Base-by-base conservation (phyloP, 1,139 yeast species). In the Cylindricascospora bacillispora region DNA sequence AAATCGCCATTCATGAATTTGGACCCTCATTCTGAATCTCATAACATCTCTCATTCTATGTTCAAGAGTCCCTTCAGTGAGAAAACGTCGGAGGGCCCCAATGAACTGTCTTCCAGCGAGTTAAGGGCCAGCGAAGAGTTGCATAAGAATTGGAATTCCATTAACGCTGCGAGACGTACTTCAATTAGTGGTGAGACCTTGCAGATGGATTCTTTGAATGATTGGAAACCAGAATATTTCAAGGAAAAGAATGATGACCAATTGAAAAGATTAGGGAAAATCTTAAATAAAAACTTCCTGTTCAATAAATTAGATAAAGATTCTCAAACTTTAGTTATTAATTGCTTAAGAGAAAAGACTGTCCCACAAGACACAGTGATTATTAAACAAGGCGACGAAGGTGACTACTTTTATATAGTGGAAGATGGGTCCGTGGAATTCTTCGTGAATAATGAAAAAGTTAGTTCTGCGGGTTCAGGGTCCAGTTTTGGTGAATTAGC, bases 401-500 rank as follows among this genome's bases (percentile, higher is more conserved):
- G 98, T 43, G 95, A 89, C 57, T 89, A 63, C 56, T 85, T 89
- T 54, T 89, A 86, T 56, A 76, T 89, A 32, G 74, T 89, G 36
- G 97, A 89, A 58, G 57, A 63, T 7, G 98, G 98, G 32, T 59
- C 68, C 2, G 95, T 89, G 32, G 92, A 82, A 40, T 85, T 75
- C 49, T 69, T 67, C 43, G 86, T 80, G 27, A 72, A 82, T 50
- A 86, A 78, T 30, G 56, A 68, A 31, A 70, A 73, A 47, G 92
- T 85, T 30, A 79, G 73, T 45, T 64, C 80, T 3, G 70, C 83
- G 17, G 77, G 81, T 13, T 74, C 83, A 27, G 95, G 97, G 4
- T 73, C 93, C 5, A 78, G 93, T 26, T 89, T 89, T 59, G 98
- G 98, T 48, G 98, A 89, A 57, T 68, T 89, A 49, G 98, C 98